Conservation (phyloP, 495 filamentous ascomycete genomes). For the Pseudoneurospora amorphoporcata region DNA sequence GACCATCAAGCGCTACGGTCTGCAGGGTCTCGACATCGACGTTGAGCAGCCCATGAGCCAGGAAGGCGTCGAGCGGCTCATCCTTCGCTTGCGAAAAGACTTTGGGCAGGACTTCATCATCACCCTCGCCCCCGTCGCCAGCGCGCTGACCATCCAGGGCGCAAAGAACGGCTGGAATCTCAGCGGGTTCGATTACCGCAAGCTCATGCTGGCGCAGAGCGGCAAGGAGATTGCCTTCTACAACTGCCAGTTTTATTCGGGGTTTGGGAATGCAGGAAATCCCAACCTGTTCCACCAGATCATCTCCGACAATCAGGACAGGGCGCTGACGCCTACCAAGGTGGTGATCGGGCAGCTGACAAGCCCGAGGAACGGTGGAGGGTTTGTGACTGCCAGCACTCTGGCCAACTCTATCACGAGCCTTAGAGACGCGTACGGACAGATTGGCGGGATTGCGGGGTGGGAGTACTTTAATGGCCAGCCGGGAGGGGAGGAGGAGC, state of each 20-base stretch:
- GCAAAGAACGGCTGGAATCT: conserved; percentile 45
- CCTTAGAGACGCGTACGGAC: conserved; percentile 40
- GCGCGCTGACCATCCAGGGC: conserved; percentile 37
- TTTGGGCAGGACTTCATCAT: conserved; percentile 63
- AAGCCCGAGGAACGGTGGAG: conserved; percentile 53
- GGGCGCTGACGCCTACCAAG: conserved; percentile 54
- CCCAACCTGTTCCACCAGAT: conserved; percentile 54
- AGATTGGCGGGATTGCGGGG: conserved; percentile 73
- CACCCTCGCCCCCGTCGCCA: conserved; percentile 69
- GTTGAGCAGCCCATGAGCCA: conserved; percentile 73
- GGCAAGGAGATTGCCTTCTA: conserved; percentile 54
- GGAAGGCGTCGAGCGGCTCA: conserved; percentile 55
- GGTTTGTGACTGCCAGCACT: conserved; percentile 25
- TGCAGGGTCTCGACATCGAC: conserved; percentile 74
- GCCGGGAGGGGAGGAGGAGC: conserved; percentile 45
- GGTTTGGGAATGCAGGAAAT: conserved; percentile 56
- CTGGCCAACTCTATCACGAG: conserved; percentile 33
- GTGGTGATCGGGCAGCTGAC: conserved; percentile 67
- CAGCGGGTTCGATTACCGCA: conserved; percentile 64
- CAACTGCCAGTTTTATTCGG: conserved; percentile 78
- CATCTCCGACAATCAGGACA: background rate
- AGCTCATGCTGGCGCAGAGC: conserved; percentile 38
- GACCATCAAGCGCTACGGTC: conserved; percentile 42
- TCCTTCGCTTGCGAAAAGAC: conserved; percentile 60
- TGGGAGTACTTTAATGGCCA: conserved; percentile 78